phyloP scores from a whole-genome alignment of 78 protist species.

The Isochrysis galbana region DNA sequence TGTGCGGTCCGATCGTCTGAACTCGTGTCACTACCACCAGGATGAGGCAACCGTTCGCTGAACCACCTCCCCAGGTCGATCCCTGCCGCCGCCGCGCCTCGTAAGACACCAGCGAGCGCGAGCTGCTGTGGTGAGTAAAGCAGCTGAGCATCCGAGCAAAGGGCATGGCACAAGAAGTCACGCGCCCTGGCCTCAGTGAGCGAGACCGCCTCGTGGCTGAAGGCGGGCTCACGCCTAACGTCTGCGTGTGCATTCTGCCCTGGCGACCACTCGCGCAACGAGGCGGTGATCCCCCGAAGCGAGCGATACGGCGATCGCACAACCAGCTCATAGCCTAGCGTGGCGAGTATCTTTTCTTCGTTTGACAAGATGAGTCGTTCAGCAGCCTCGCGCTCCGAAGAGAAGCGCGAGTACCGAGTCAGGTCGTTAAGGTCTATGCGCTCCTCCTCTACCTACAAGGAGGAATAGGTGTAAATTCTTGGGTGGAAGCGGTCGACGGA shows the following conservation, averaged over 20 bases:
- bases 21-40: no score
- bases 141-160: not conserved
- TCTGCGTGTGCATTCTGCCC: not conserved
- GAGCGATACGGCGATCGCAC: not conserved
- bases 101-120: not conserved
- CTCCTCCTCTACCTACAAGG: not conserved
- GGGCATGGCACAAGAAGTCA: not conserved
- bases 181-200: not conserved
- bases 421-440: not conserved
- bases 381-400: not conserved
- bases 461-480: no score
- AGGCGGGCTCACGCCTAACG: not conserved
- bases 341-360: not conserved
- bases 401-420: not conserved
- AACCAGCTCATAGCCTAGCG: not conserved
- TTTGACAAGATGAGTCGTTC: not conserved
- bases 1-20: no score
- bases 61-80: not conserved
- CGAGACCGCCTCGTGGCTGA: not conserved
- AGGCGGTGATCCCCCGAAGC: not conserved
- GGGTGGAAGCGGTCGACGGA: no score
- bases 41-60: no score
- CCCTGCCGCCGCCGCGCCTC: not conserved
- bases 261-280: not conserved
- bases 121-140: not conserved